These are phyloP conservation scores for Tylopilus sp. DNA, from an alignment of 1,284 basidiomycete genomes.

Conservation along the genomic window DNA sequence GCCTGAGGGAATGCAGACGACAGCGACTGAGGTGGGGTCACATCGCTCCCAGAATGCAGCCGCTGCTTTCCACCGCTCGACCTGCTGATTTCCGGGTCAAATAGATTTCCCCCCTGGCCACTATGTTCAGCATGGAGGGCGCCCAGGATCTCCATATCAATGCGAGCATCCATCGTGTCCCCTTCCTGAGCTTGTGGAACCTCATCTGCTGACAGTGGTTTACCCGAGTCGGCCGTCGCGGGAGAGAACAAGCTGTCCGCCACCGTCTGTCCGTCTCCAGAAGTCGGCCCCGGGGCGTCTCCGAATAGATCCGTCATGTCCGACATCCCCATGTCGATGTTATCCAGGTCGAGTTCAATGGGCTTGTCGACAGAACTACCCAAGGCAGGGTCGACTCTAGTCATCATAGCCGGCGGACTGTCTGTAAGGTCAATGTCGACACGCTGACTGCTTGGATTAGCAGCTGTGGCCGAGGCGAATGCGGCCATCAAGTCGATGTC, in stretches of 20 bases:
- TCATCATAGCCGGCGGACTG: conserved; percentile 33
- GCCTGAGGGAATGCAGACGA: conserved; percentile 36
- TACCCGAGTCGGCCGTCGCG: conserved; percentile 14
- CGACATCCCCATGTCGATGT: conserved; percentile 59
- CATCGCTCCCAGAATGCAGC: conserved; percentile 22
- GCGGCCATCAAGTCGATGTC: conserved; percentile 62
- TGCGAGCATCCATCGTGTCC: conserved; percentile 9
- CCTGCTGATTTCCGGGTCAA: conserved; percentile 19
- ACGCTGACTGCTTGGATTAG: conserved; percentile 25
- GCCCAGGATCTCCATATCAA: conserved; percentile 32
- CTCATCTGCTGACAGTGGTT: conserved; percentile 16
- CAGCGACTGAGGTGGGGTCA: conserved; percentile 36
- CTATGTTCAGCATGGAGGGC: conserved; percentile 23
- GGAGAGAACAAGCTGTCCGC: conserved; percentile 50
- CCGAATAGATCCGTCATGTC: conserved; percentile 54
- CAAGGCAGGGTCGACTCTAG: conserved; percentile 34
- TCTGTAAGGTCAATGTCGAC: conserved; percentile 45
- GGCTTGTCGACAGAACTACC: conserved; percentile 73
- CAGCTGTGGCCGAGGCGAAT: conserved; percentile 42
- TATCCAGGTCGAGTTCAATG: conserved; percentile 71
- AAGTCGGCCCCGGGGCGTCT: conserved; percentile 36
- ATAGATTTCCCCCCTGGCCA: conserved; percentile 20
- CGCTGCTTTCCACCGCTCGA: conserved; percentile 14
- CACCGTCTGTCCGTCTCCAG: conserved; percentile 31
- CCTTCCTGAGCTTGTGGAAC: conserved; percentile 14